A percentile compares a stretch with the other conserved stretches of the same genome.
These are phyloP conservation scores for Maudiozyma serrabonitensis DNA, from an alignment of 805 yeast genomes.

Conservation along the genomic window DNA sequence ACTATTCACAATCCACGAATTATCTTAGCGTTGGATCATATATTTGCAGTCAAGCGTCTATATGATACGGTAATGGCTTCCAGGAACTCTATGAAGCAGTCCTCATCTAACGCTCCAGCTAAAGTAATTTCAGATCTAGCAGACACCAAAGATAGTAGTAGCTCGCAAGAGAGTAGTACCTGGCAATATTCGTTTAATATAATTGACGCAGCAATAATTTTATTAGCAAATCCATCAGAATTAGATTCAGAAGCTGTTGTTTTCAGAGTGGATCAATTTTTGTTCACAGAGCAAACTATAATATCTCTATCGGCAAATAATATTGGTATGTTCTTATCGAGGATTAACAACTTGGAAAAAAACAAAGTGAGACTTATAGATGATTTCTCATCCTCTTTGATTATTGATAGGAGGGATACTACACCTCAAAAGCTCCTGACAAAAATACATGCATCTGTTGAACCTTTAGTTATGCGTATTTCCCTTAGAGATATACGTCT, in stretches of 20 bases:
- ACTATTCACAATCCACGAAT: slow-evolving; percentile 74
- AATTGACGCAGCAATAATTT: slow-evolving; percentile 63
- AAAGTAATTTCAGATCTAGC: not conserved
- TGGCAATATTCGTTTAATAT: slow-evolving; percentile 57
- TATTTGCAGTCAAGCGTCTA: slow-evolving; percentile 57
- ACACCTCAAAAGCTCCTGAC: slow-evolving; percentile 50
- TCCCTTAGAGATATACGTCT: slow-evolving; percentile 80
- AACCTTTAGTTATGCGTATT: slow-evolving; percentile 70
- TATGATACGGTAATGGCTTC: slow-evolving; percentile 7
- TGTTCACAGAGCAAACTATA: slow-evolving; percentile 59
- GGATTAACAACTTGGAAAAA: slow-evolving; percentile 58
- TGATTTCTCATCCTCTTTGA: slow-evolving; percentile 73
- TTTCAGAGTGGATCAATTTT: slow-evolving; percentile 72
- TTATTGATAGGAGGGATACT: slow-evolving; percentile 64
- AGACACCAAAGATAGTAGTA: not conserved
- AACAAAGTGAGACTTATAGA: slow-evolving; percentile 67
- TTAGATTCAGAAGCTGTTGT: slow-evolving; percentile 78
- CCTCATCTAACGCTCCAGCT: not conserved
- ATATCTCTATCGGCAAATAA: slow-evolving; percentile 60
- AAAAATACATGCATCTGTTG: slow-evolving; percentile 58
- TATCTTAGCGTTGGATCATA: slow-evolving; percentile 76
- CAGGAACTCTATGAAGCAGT: slow-evolving; percentile 3
- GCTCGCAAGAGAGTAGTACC: not conserved
- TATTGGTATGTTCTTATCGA: slow-evolving; percentile 77
- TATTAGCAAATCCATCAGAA: slow-evolving; percentile 70